These are phyloP conservation scores for Pneumocystis oryctolagi DNA, from an alignment of 1,139 yeast species.

Conservation along the genomic window DNA sequence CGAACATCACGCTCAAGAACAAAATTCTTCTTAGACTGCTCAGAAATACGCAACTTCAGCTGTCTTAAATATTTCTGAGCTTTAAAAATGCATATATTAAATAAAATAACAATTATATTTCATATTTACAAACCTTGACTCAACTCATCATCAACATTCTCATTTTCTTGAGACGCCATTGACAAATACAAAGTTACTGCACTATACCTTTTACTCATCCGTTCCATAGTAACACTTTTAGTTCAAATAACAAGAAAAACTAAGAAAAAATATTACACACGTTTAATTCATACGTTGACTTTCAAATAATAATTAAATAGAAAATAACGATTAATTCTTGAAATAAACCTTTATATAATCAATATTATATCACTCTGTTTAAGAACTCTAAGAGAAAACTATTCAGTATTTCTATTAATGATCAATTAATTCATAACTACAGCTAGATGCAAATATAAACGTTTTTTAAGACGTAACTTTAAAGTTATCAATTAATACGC, in stretches of 20 bases:
- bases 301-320: not conserved
- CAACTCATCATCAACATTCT: constrained; percentile 27
- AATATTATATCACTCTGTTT: not conserved
- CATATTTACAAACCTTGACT: constrained; percentile 15
- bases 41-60: constrained; percentile 26
- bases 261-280: not conserved
- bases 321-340: not conserved
- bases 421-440: not conserved
- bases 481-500: not conserved
- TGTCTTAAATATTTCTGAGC: constrained; percentile 25
- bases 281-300: not conserved
- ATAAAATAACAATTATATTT: not conserved
- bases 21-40: constrained; percentile 28
- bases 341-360: not conserved
- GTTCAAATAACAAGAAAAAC: not conserved
- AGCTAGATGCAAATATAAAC: not conserved
- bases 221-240: constrained; percentile 18
- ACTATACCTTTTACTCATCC: constrained; percentile 22
- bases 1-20: constrained; percentile 29
- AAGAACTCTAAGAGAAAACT: not conserved
- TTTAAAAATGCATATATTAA: constrained; percentile 7
- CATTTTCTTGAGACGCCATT: constrained; percentile 26
- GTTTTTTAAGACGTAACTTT: not conserved
- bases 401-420: not conserved
- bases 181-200: constrained; percentile 24